Evolutionary conservation across 2,329 filamentous ascomycete genomes (phyloP).

Genomic region (Tympanopsis confertula): DNA sequence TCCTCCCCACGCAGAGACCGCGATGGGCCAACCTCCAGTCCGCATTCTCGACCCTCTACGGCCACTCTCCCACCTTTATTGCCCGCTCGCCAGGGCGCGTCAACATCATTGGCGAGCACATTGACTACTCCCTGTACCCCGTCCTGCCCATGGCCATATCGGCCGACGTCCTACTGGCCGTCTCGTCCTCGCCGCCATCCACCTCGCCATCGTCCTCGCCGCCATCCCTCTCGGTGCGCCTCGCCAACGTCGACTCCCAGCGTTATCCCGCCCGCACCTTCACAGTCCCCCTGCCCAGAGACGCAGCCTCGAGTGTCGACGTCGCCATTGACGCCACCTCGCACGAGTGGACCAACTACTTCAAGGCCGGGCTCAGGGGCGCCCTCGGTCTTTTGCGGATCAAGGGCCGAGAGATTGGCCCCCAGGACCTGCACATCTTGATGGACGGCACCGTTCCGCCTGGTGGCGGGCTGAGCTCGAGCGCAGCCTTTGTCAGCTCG

Average conservation of each 20-base stretch:
- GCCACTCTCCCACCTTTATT: slow-evolving; percentile 64
- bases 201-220: slow-evolving; percentile 35
- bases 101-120: slow-evolving; percentile 98
- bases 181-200: slow-evolving; percentile 40
- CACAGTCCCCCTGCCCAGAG: slow-evolving; percentile 41
- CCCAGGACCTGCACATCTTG: slow-evolving; percentile 73
- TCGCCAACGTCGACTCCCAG: slow-evolving; percentile 65
- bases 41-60: slow-evolving; percentile 61
- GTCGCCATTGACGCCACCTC: slow-evolving; percentile 75
- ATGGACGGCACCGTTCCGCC: slow-evolving; percentile 87
- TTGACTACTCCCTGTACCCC: slow-evolving; percentile 95
- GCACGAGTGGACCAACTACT: slow-evolving; percentile 97
- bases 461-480: slow-evolving; percentile 84
- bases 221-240: slow-evolving; percentile 52
- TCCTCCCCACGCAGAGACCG: slow-evolving; percentile 51
- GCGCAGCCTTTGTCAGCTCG: slow-evolving; percentile 84
- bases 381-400: slow-evolving; percentile 68
- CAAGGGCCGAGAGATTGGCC: slow-evolving; percentile 42
- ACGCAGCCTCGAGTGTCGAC: slow-evolving; percentile 24
- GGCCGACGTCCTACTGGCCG: slow-evolving; percentile 79
- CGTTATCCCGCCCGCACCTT: slow-evolving; percentile 72
- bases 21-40: slow-evolving; percentile 68
- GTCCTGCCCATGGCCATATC: slow-evolving; percentile 93
- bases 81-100: slow-evolving; percentile 86
- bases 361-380: slow-evolving; percentile 80